Evolutionary conservation across 2,329 filamentous ascomycete species (phyloP).

Genomic region (Fusarium sp.): DNA sequence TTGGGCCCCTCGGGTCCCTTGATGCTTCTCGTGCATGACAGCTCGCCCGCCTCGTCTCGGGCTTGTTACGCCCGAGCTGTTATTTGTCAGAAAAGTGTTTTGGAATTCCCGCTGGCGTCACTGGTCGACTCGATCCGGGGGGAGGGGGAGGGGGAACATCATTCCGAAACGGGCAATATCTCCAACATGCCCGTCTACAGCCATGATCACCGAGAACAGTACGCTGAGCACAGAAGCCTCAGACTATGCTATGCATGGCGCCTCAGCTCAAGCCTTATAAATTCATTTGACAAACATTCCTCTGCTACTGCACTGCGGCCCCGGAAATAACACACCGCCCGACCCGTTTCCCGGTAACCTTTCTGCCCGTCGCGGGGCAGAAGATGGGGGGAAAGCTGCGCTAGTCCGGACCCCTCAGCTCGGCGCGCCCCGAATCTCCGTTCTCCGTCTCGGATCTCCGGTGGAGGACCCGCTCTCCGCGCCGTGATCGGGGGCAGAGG

Average conservation of each 20-base stretch:
- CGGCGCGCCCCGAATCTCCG: constrained; percentile 49
- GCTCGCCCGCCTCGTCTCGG: constrained; percentile 41
- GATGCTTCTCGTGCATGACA: constrained; percentile 34
- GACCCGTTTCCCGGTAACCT: constrained; percentile 1
- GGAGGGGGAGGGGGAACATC: neutral
- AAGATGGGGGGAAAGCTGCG: neutral
- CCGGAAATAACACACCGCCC: constrained; percentile 37
- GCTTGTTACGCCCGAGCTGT: constrained; percentile 36
- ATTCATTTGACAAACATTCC: constrained; percentile 21
- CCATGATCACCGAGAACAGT: neutral
- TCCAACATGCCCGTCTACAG: constrained; percentile 4
- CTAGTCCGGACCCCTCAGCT: constrained; percentile 40
- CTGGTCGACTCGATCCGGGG: constrained; percentile 13
- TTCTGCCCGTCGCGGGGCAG: constrained; percentile 4
- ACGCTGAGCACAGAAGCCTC: neutral
- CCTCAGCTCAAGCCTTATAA: constrained; percentile 2
- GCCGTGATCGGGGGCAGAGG: constrained; percentile 45
- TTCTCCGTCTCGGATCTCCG: constrained; percentile 48
- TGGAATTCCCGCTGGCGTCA: constrained; percentile 1
- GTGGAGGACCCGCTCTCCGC: constrained; percentile 41
- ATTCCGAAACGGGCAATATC: constrained; percentile 8
- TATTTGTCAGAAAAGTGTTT: constrained; percentile 6
- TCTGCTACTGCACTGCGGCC: neutral
- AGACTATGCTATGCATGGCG: neutral
- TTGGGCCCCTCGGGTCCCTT: constrained; percentile 14